Evolutionary conservation across 257 asterid species (phyloP), one percentile per base, ranked within the genome.

Genomic region (Solanum boliviense): DNA sequence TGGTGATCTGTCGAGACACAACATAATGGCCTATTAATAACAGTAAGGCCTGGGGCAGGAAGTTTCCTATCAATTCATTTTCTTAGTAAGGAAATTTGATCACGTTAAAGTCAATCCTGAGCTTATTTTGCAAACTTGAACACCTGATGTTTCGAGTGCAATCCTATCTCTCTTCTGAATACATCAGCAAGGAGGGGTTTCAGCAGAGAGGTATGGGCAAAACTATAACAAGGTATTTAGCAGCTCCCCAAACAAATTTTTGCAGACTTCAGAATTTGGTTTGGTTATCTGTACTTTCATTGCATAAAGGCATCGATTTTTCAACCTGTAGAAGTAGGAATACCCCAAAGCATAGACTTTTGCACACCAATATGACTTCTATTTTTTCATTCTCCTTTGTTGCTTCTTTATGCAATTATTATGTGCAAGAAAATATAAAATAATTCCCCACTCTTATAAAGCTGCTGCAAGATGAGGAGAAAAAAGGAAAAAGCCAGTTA

Each of bases 1-100:
- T 87, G 98, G 98, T 23, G 98, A 91, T 79, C 98, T 95, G 95
- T 38, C 76, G 82, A 32, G 82, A 88, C 87, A 88, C 76, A 65
- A 58, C 52, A 72, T 32, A 88, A 81, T 86, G 78, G 23, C 44
- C 71, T 38, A 78, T 46, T 44, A 75, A 31, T 29, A n/a, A n/a
- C 52, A 85, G 35, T 36, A 44, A 71, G 84, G 23, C 72, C 56
- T 13, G 71, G 38, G 52, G 70, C 36, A 86, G 25, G 44, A 86
- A 31, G 88, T 86, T 86, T 44, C 13, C 32, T 9, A 34, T 34
- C 41, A 58, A 32, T 44, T 71, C 41, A 72, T 72, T 72, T 86
- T 73, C 88, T 32, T 46, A 18, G 62, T 46, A 72, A 72, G 34
- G 10, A 44, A 32, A 82, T 82, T 82, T 82, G 27, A 48, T 82